Conservation (phyloP, 768 basidiomycete genomes). For the Auriscalpium orientale region DNA sequence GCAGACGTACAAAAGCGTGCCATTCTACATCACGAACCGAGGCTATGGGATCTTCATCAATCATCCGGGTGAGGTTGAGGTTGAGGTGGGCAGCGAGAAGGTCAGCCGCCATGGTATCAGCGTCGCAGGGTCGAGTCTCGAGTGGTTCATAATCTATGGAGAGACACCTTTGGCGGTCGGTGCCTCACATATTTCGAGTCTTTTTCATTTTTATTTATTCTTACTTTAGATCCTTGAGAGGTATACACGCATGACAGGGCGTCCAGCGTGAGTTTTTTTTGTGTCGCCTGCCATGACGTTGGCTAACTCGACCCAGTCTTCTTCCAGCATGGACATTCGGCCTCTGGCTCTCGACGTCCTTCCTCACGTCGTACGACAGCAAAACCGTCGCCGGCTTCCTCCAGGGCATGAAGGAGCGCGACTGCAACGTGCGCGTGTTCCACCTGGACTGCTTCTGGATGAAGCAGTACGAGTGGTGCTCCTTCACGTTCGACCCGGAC, state of each 20-base stretch:
- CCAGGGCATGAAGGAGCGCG: constrained; percentile 59
- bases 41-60: constrained; percentile 75
- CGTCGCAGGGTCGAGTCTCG: constrained; percentile 53
- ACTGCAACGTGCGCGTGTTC: constrained; percentile 61
- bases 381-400: constrained; percentile 65
- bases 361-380: constrained; percentile 62
- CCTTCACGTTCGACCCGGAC: constrained; percentile 71
- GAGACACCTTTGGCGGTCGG: constrained; percentile 55
- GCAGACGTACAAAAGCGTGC: constrained; percentile 60
- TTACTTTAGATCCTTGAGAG: constrained; percentile 44
- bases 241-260: constrained; percentile 55
- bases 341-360: constrained; percentile 72
- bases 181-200: background rate
- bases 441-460: constrained; percentile 77
- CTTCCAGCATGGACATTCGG: constrained; percentile 72
- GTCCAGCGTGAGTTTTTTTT: constrained; percentile 39
- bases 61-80: constrained; percentile 68
- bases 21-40: constrained; percentile 62
- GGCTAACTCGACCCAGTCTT: constrained; percentile 32
- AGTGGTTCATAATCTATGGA: constrained; percentile 69
- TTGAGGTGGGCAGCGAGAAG: constrained; percentile 64
- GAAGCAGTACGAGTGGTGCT: constrained; percentile 68
- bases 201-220: background rate
- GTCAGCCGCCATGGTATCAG: constrained; percentile 57
- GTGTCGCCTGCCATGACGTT: constrained; percentile 17